A percentile compares a stretch with the other conserved stretches of the same genome.
Evolutionary conservation across 257 asterid genomes (phyloP).

Genomic region (Cruciata laevipes): DNA sequence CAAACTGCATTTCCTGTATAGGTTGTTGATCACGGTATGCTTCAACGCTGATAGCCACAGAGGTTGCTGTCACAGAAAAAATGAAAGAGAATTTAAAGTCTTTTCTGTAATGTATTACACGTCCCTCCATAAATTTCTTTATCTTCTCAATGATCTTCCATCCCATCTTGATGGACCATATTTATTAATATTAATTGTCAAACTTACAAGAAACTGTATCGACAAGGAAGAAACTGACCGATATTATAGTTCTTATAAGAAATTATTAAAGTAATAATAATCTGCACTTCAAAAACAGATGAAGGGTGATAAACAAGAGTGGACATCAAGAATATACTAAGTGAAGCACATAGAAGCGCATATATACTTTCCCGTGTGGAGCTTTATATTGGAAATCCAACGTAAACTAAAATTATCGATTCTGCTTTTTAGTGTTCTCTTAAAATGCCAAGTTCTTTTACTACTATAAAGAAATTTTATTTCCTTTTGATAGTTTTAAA

Average conservation of each 20-base stretch:
- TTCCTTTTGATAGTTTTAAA: neutral
- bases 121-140: conserved; percentile 1
- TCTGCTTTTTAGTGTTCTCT: neutral
- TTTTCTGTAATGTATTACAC: conserved; percentile 14
- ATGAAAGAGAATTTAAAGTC: neutral
- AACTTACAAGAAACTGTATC: neutral
- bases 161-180: neutral
- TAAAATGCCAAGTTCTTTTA: neutral
- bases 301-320: neutral
- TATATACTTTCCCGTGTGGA: neutral
- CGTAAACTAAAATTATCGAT: neutral
- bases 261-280: no score
- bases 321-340: neutral
- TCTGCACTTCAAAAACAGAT: neutral
- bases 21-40: conserved; percentile 4
- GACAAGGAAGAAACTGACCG: neutral
- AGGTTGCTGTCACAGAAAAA: conserved; percentile 29
- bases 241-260: neutral
- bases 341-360: neutral
- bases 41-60: conserved; percentile 32
- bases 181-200: neutral
- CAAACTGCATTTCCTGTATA: conserved; percentile 10
- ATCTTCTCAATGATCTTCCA: neutral
- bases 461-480: neutral
- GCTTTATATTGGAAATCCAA: neutral